Base-by-base conservation (phyloP, 116 monocot genomes). In the Papilionanthe hybrid region DNA sequence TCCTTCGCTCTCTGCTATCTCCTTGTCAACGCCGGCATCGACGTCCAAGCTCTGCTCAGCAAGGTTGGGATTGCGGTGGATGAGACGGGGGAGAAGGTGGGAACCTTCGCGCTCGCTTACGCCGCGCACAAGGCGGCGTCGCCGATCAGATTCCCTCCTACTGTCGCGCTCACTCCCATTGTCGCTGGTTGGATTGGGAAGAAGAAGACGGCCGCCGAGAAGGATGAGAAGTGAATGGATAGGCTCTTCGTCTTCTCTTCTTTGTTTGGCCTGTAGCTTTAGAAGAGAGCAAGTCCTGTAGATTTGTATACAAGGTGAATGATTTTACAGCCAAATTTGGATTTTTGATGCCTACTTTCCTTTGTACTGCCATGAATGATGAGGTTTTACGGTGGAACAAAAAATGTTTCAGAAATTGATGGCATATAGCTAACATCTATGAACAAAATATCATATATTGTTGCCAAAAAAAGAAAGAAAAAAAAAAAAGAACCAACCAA, bases 121-220 rank as follows among this genome's bases (percentile, higher is more conserved):
- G 94, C 97, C 17, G 94, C 96, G 9, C 94, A 94, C 85, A 97
- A 97, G 84, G 94, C 94, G 3, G 94, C 97, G 42, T 97, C 97
- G 5, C 97, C 97, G 7, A 97, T 97, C 72, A 91, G 97, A 82
- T 97, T 97, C 49, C 97, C 97, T 11, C 97, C 97, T 0, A 97
- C 97, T 8, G 97, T 97, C 2, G 94, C 92, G 15, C 91, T 97
- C 15, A 97, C 97, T 4, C 97, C 97, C 2, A 82, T 94, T 20
- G 97, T 97, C 18, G 97, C 97, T 3, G 81, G 83, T 75, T 97
- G 97, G 97, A 91, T 97, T 18, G 97, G 97, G n/a, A 96, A 91
- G 90, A 91, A 86, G 78, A 45, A 45, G 22, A 68, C 43, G 72
- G 28, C 37, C 1, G 37, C 37, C 37, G 37, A 72, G 11, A 80